Evolutionary conservation across 1,139 yeast species (phyloP), one percentile per base, ranked within the genome.

Genomic region (Kodamaea ohmeri): DNA sequence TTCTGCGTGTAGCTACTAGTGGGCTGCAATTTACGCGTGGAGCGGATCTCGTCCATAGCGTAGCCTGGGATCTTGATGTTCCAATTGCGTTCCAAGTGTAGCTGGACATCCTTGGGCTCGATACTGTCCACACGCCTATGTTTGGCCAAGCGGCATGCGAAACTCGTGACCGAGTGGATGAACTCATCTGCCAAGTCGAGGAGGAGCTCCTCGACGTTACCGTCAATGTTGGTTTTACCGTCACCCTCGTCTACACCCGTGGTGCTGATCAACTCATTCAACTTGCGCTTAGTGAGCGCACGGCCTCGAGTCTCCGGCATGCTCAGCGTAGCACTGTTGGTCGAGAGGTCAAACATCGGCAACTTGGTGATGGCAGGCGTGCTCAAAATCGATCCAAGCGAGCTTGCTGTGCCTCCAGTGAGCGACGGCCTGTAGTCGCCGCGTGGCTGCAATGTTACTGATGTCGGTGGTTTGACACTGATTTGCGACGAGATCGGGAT

Each of bases 131-230:
- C 78, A 57, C 88, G 88, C 47, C 98, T 76, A 55, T 90, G 97
- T 58, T 92, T 92, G 13, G 99, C 98, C 50, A 92, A 69, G 40
- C 94, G 78, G 58, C 98, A 92, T 0, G 97, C 96, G 67, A 92
- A 92, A 3, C 88, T 75, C 0, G 97, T 88, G 2, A 94, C 96
- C 36, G 86, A 82, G 12, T 86, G 78, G 11, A 92, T 94, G 58
- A 92, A 92, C 56, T 94, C 98, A 58, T 94, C 99, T 0, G 98
- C 97, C 43, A 92, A 69, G 58, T 94, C 98, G 35, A 94, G 70
- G 35, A 92, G 66, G 29, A 90, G 65, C 49, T 90, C 97, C 58
- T 92, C 97, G 12, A 90, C 97, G 60, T 92, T 97, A 21, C 97
- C 97, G 57, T 90, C 97, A 40, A 92, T 83, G n/a, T 77, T 76